These are phyloP conservation scores for Candida tammaniensis DNA, from an alignment of 805 yeast genomes.

Conservation along the genomic window DNA sequence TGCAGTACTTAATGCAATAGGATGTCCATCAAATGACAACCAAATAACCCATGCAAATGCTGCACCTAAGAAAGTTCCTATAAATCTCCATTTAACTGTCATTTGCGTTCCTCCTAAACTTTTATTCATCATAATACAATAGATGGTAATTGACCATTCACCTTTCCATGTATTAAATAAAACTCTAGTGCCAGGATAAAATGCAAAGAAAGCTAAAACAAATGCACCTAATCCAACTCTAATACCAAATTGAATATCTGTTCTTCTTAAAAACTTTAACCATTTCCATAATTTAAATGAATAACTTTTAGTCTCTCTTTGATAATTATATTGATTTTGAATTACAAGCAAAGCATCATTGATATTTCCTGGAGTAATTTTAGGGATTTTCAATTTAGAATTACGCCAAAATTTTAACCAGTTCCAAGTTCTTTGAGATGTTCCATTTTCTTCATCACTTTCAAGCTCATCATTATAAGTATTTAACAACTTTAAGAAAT, in stretches of 20 bases:
- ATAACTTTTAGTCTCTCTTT: slow-evolving; percentile 6
- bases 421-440: slow-evolving; percentile 36
- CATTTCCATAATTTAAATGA: slow-evolving; percentile 44
- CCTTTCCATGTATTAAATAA: slow-evolving; percentile 65
- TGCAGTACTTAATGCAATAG: slow-evolving; percentile 45
- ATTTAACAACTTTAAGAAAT: slow-evolving; percentile 44
- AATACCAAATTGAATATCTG: slow-evolving; percentile 75
- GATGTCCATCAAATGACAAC: slow-evolving; percentile 56
- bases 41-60: slow-evolving; percentile 57
- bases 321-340: slow-evolving; percentile 22
- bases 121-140: slow-evolving; percentile 79
- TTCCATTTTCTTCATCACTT: slow-evolving; percentile 18
- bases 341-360: slow-evolving; percentile 33
- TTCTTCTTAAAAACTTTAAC: slow-evolving; percentile 51
- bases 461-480: slow-evolving; percentile 23
- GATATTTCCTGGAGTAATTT: slow-evolving; percentile 15
- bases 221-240: slow-evolving; percentile 79
- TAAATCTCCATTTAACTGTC: slow-evolving; percentile 69
- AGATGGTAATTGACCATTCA: slow-evolving; percentile 84
- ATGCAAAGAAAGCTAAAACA: slow-evolving; percentile 64
- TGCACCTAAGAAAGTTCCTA: slow-evolving; percentile 78
- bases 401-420: slow-evolving; percentile 56
- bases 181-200: slow-evolving; percentile 51
- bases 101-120: slow-evolving; percentile 81
- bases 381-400: neutral